These are phyloP conservation scores for Hypholoma sublateritium DNA, from an alignment of 768 basidiomycete species.

Conservation along the genomic window DNA sequence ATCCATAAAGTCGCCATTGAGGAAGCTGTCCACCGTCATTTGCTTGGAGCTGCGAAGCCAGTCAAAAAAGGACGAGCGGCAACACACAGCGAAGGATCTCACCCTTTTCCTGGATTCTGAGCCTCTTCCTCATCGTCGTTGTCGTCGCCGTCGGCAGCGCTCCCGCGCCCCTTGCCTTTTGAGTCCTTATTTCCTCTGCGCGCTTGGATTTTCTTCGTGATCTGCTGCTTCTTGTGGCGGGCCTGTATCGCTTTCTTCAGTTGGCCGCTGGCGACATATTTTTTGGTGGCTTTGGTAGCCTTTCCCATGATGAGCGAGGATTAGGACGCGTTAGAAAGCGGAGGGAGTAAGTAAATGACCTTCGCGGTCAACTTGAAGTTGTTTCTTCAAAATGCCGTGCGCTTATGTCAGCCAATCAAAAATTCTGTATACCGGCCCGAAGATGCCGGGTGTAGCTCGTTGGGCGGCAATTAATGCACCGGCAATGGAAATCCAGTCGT, in stretches of 20 bases:
- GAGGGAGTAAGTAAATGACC: not conserved
- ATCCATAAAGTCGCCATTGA: slow-evolving; percentile 73
- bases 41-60: slow-evolving; percentile 36
- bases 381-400: slow-evolving; percentile 5
- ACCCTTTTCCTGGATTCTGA: slow-evolving; percentile 20
- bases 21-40: slow-evolving; percentile 78
- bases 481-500: not conserved
- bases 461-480: too few relatives aligned
- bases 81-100: not conserved
- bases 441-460: not conserved
- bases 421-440: not conserved
- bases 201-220: slow-evolving; percentile 67
- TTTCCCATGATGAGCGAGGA: slow-evolving; percentile 31
- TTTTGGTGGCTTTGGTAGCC: slow-evolving; percentile 77
- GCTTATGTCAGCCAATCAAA: slow-evolving; percentile 8
- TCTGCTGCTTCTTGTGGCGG: slow-evolving; percentile 78
- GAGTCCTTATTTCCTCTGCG: slow-evolving; percentile 47
- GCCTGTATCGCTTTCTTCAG: slow-evolving; percentile 85
- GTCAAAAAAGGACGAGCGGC: not conserved
- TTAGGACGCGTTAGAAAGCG: not conserved
- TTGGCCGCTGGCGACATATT: slow-evolving; percentile 86
- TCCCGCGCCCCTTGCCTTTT: slow-evolving; percentile 34
- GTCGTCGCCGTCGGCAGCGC: slow-evolving; percentile 33
- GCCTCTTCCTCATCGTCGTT: slow-evolving; percentile 35
- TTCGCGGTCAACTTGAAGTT: not conserved